Conservation (phyloP, 2,329 filamentous ascomycete genomes). For the Colletotrichum sp. region DNA sequence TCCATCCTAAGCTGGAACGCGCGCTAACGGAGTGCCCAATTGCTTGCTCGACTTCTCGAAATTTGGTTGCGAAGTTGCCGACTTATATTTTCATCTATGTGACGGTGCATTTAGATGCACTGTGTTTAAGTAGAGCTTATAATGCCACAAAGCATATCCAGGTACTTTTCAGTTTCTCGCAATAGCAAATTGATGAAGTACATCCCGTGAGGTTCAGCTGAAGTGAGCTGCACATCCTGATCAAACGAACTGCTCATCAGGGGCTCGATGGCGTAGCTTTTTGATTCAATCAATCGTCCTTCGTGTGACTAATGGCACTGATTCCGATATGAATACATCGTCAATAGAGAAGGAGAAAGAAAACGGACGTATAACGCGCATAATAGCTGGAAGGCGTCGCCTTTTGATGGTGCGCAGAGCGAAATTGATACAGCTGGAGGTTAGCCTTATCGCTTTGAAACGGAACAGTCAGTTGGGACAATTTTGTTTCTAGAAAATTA, state of each 20-base stretch:
- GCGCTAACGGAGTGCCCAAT: rapidly evolving
- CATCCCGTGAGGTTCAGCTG: neutral
- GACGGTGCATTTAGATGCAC: rapidly evolving
- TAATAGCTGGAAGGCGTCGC: neutral
- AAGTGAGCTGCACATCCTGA: neutral
- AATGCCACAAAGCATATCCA: rapidly evolving
- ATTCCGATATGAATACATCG: neutral
- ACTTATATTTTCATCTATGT: neutral
- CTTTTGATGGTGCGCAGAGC: neutral
- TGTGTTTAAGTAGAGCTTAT: rapidly evolving
- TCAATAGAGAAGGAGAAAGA: neutral
- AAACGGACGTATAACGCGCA: neutral
- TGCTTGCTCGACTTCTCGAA: neutral
- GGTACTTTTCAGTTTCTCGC: no score
- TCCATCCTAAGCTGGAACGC: no score
- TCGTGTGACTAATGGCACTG: rapidly evolving
- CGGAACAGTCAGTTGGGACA: no score
- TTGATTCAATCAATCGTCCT: rapidly evolving
- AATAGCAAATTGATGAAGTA: no score
- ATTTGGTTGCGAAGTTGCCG: rapidly evolving
- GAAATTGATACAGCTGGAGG: no score
- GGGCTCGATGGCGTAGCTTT: rapidly evolving
- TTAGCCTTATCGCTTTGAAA: no score
- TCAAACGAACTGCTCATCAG: no score
- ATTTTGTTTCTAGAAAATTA: no score